Percentiles rank a stretch among this genome's conserved stretches.
Conservation (phyloP, 306 rosid genomes). For the Inga leiocalycina region DNA sequence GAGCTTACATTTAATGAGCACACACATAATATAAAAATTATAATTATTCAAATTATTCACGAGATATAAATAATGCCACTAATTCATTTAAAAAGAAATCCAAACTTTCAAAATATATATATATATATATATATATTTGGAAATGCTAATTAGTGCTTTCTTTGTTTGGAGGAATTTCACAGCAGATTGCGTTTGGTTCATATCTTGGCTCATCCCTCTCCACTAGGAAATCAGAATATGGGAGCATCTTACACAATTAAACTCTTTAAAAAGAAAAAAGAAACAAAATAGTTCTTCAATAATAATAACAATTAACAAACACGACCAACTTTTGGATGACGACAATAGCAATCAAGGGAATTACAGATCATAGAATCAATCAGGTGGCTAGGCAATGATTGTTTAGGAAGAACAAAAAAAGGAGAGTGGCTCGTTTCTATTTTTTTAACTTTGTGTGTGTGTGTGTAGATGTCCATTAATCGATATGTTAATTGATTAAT, state of each 20-base stretch:
- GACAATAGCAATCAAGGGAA: conserved; percentile 6
- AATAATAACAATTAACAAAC: neutral
- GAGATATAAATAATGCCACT: neutral
- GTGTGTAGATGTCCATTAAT: conserved; percentile 2
- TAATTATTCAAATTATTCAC: neutral
- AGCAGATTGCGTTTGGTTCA: neutral
- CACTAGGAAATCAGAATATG: neutral
- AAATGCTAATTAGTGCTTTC: neutral
- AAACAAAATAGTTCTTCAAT: neutral
- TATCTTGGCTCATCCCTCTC: neutral
- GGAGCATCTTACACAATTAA: neutral
- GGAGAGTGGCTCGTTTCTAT: neutral
- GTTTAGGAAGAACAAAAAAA: neutral
- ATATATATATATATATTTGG: neutral
- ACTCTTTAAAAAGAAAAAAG: neutral
- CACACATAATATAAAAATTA: neutral
- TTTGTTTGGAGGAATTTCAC: no score
- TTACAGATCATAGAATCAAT: conserved; percentile 27
- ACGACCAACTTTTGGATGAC: neutral
- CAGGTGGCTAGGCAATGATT: conserved; percentile 29
- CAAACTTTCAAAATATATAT: neutral
- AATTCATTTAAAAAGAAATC: neutral
- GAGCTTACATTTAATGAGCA: neutral
- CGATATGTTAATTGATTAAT: neutral
- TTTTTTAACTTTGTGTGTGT: neutral